Base-by-base conservation (phyloP, 331 rosid species). In the Quercus phellos region DNA sequence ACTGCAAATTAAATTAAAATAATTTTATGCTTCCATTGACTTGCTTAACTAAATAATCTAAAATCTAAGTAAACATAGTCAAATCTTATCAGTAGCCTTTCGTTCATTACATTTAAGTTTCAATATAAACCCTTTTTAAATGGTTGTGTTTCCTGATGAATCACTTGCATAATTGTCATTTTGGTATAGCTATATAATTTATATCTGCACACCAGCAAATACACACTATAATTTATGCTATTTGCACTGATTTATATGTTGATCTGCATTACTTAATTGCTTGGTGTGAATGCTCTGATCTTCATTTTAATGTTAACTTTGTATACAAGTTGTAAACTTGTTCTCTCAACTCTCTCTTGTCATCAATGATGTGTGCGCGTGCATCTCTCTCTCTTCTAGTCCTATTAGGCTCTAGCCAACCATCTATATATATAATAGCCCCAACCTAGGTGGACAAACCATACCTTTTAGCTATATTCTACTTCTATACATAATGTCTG, bases 401-500 rank as follows among this genome's bases (percentile, higher is more conserved):
- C 16, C 4, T 76, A 42, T 43, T 68, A 82, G 77, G 84, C 82
- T 77, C 78, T 76, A 59, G 46, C 79, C 89, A 78, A 74, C 54
- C 74, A 80, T 78, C 80, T 66, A 90, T 85, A 78, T 79, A 90
- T 85, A 79, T 81, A 80, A 85, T 83, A 79, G 74, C 74, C 68
- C 78, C 61, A 79, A 66, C 86, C 76, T 88, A 79, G 83, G 77
- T 78, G 80, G 85, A 87, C 75, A 91, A 84, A 81, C 85, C 82
- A 75, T 55, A 72, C 78, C 88, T 88, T 87, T 87, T 84, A 75
- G 79, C 64, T 80, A 77, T 68, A 76, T 61, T 76, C 82, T 87
- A 63, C 79, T 61, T 76, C 82, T 84, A 63, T 77, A 27, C 75
- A 86, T 43, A 30, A 94, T 92, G 98, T 75, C 92, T 50, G 86